Evolutionary conservation across 129 eudicot genomes (phyloP), one percentile per base, ranked within the genome.

Genomic region (Lactuca sativa): DNA sequence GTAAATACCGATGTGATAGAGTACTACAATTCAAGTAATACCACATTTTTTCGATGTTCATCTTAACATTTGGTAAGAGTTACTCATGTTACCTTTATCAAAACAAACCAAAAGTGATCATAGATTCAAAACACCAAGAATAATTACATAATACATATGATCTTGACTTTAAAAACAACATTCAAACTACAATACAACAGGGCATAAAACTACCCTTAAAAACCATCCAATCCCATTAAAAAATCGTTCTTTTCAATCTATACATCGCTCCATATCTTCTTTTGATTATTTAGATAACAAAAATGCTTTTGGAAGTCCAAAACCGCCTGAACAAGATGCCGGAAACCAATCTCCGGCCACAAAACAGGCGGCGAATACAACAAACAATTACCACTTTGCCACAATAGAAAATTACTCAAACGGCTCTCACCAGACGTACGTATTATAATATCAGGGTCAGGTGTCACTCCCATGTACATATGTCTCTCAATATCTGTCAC

Each of bases 401-500:
- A 89, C 70, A 80, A 67, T 7, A 89, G 90, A 60, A 89, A 89
- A 82, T 89, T 89, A 81, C 96, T 89, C 49, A 89, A 69, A 12
- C 96, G 92, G 44, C 88, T 82, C 86, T 84, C 96, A 7, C 96
- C 95, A 9, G 95, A 84, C 12, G 85, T 81, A 3, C 95, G 90
- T 7, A 87, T 68, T 54, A 87, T 71, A 56, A 87, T 76, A 70
- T 84, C 95, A 51, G 89, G 89, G 58, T 84, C 85, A 36, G 95
- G 89, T 6, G 75, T 79, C 12, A 75, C 81, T 5, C 70, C 64
- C 82, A 82, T 76, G 53, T 87, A 84, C 87, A 87, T 63, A 76
- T 73, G 75, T 52, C 67, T 78, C 70, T 87, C 95, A 33, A 87
- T 56, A 62, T 84, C 87, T 16, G 14, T 12, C 32, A 78, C 32